Base-by-base conservation (phyloP, 2,329 filamentous ascomycete genomes). In the Aspergillus flavus region DNA sequence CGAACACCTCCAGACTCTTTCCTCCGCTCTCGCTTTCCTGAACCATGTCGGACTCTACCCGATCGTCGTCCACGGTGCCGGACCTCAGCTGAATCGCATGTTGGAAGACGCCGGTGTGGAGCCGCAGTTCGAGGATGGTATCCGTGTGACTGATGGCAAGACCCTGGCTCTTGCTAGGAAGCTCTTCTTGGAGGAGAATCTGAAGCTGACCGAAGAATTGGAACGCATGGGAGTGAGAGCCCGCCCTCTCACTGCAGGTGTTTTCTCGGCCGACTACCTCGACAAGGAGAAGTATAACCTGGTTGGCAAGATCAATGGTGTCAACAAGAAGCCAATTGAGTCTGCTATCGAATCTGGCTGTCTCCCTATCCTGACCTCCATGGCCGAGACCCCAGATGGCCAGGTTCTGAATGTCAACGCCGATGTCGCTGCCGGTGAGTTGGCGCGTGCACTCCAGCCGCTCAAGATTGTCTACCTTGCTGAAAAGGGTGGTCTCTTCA, bases 391-490 rank as follows among this genome's bases (percentile, higher is more conserved):
- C 26, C 85, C 89, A 54, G 93, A 97, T 67, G 95, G 95, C 10
- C 93, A 94, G 78, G 89, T 98, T 58, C 85, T 99, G 67, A 99
- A 99, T 75, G 95, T 99, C 77, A 99, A 99, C 74, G 95, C 95
- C 41, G 95, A 99, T 79, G 94, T 97, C 65, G 94, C 94, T 41
- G 95, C 95, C 34, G 94, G 94, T 68, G 94, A 97, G 81, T 85
- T 99, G 65, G 94, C 95, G 28, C 89, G 92, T 64, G 88, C 91
- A 61, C 84, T 99, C 59, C 90, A 98, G 80, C 95, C 95, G 30
- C 83, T 98, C 73, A 99, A 99, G 87, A 94, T 98, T 65, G 94
- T 99, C 64, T 99, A 97, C 78, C 85, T 98, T n/a, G 96, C 93
- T 6, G 95, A 99, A 82, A 98, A 98, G 85, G 95, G 95, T 57